Conservation (phyloP, 1,139 yeast species). For the Martiniozyma asiatica region DNA sequence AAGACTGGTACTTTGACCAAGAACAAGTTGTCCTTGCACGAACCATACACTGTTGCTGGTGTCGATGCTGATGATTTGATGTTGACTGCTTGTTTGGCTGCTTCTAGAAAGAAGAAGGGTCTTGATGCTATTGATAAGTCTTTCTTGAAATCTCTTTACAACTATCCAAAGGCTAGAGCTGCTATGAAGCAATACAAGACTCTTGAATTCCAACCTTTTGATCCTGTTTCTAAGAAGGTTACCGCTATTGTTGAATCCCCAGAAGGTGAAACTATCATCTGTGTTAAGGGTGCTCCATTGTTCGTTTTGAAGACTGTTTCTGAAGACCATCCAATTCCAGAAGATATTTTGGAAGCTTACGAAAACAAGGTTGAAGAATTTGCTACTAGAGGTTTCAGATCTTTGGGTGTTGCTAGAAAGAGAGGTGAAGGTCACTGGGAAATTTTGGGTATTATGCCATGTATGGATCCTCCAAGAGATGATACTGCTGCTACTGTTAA, state of each 20-base stretch:
- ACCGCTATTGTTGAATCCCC: conserved; percentile 91
- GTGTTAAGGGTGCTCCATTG: conserved; percentile 98
- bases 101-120: conserved; percentile 98
- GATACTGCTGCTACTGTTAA: conserved; percentile 93
- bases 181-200: conserved; percentile 94
- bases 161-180: conserved; percentile 87
- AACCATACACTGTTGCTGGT: conserved; percentile 99
- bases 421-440: conserved; percentile 99
- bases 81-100: conserved; percentile 98
- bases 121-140: conserved; percentile 97
- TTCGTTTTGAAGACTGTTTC: conserved; percentile 91
- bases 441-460: conserved; percentile 94
- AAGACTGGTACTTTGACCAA: conserved; percentile 99
- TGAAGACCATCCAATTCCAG: conserved; percentile 93
- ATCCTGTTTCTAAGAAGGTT: conserved; percentile 95
- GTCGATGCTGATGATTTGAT: conserved; percentile 94
- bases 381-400: conserved; percentile 97
- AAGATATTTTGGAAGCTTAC: conserved; percentile 88
- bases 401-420: conserved; percentile 98
- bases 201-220: conserved; percentile 92
- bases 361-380: conserved; percentile 96
- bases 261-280: conserved; percentile 90
- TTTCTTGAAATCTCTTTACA: conserved; percentile 79
- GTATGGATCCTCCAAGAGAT: conserved; percentile 98
- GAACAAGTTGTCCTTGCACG: conserved; percentile 91